Conservation (phyloP, 345 rosid species). For the Populus nigra region DNA sequence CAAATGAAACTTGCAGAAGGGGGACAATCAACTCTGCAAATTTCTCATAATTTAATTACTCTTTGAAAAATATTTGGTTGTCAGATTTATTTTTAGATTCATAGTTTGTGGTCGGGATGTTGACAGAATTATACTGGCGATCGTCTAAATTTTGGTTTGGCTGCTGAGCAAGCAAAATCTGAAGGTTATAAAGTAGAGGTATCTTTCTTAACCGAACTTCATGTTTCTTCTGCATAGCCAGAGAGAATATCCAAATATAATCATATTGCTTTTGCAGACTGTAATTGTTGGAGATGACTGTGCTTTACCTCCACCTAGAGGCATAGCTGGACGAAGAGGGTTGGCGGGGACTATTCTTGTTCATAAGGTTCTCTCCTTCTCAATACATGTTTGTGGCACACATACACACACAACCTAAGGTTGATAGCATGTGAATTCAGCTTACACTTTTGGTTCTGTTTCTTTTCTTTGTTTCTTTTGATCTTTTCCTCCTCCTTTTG, state of each 20-base stretch:
- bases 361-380: slow-evolving; percentile 55
- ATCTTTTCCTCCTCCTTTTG: background rate
- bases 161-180: slow-evolving; percentile 98
- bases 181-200: slow-evolving; percentile 98
- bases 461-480: background rate
- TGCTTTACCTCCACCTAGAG: slow-evolving; percentile 92
- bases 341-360: slow-evolving; percentile 93
- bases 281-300: slow-evolving; percentile 97
- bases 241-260: background rate
- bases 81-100: slow-evolving; percentile 14
- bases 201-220: background rate
- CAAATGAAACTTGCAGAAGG: background rate
- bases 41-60: background rate
- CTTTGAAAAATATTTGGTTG: background rate
- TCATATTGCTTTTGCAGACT: slow-evolving; percentile 47
- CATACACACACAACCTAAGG: background rate
- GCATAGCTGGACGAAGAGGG: slow-evolving; percentile 90
- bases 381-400: background rate
- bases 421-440: background rate
- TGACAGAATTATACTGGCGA: slow-evolving; percentile 94
- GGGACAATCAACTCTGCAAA: background rate
- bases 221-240: background rate
- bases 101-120: slow-evolving; percentile 25
- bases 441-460: background rate
- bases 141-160: slow-evolving; percentile 94